Percentiles rank a stretch among this genome's conserved stretches.
phyloP scores from a whole-genome alignment of 2,329 filamentous ascomycete genomes.

The Dryadomyces sulphureus region DNA sequence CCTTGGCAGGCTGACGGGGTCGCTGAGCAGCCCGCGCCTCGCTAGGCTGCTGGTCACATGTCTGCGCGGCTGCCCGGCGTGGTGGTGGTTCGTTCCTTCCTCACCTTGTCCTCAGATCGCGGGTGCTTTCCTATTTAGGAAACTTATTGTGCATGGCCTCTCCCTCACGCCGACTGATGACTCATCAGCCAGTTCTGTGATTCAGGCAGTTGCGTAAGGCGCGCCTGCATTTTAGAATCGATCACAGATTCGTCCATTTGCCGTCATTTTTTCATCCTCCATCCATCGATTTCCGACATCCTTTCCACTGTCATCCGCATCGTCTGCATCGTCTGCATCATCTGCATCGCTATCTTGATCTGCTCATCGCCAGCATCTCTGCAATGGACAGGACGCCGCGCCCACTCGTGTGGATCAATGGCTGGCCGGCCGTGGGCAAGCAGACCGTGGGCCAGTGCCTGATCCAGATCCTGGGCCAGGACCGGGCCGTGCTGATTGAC shows the following conservation, averaged over 20 bases:
- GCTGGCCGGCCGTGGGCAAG: slow-evolving; percentile 19
- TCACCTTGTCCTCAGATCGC: not conserved
- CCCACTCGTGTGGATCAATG: slow-evolving; percentile 20
- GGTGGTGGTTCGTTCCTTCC: not conserved
- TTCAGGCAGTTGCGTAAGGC: too few relatives aligned
- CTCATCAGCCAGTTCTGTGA: not conserved
- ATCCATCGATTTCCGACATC: too few relatives aligned
- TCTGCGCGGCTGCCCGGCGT: not conserved
- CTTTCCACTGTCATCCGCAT: too few relatives aligned
- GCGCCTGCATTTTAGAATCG: too few relatives aligned
- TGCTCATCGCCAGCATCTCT: not conserved
- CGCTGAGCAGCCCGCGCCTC: not conserved
- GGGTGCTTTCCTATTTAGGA: slow-evolving; percentile 1
- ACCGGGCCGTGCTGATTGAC: slow-evolving; percentile 16
- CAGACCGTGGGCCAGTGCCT: slow-evolving; percentile 18
- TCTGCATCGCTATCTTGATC: not conserved
- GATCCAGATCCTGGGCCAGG: slow-evolving; percentile 15
- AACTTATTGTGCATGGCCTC: not conserved
- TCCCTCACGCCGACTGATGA: not conserved
- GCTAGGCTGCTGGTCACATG: not conserved
- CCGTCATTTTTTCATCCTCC: too few relatives aligned
- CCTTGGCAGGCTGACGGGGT: too few relatives aligned
- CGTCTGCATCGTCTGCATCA: too few relatives aligned
- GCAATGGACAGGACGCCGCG: not conserved
- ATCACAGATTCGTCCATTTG: too few relatives aligned